Evolutionary conservation across 2,329 filamentous ascomycete genomes (phyloP).

Genomic region (Colletotrichum melonis): DNA sequence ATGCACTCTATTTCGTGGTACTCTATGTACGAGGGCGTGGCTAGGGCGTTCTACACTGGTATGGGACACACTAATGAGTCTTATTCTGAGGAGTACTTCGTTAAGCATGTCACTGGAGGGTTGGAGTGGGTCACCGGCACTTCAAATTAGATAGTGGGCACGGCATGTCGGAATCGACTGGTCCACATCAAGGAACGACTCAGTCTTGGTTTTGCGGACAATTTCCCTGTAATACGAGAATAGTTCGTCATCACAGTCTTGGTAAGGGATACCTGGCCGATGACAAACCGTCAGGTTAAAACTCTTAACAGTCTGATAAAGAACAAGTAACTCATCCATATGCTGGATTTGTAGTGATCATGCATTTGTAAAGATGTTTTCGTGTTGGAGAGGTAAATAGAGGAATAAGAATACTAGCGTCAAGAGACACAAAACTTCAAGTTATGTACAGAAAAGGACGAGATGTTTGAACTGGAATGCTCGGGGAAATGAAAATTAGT

Average conservation of each 20-base stretch:
- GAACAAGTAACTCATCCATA: no score
- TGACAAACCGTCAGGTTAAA: fast-evolving
- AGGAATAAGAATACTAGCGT: no score
- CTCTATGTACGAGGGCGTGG: not conserved
- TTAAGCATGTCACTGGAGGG: not conserved
- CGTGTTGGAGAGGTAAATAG: no score
- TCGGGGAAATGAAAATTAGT: no score
- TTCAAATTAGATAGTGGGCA: not conserved
- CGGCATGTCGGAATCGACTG: not conserved
- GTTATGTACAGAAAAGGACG: no score
- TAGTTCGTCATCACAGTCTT: not conserved
- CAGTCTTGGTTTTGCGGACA: not conserved
- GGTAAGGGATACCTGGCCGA: not conserved
- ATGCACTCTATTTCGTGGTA: not conserved
- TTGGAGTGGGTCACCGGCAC: not conserved
- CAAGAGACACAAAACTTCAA: no score
- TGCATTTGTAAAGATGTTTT: no score
- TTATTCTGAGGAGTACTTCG: not conserved
- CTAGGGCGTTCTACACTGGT: not conserved
- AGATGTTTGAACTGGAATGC: no score
- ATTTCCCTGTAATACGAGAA: not conserved
- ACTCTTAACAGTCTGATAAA: no score
- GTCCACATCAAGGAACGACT: not conserved
- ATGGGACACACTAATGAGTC: not conserved
- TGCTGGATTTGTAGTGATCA: no score